Evolutionary conservation across 108 stramenopile species (phyloP).

Genomic region (Nannochloropsis gaditana): DNA sequence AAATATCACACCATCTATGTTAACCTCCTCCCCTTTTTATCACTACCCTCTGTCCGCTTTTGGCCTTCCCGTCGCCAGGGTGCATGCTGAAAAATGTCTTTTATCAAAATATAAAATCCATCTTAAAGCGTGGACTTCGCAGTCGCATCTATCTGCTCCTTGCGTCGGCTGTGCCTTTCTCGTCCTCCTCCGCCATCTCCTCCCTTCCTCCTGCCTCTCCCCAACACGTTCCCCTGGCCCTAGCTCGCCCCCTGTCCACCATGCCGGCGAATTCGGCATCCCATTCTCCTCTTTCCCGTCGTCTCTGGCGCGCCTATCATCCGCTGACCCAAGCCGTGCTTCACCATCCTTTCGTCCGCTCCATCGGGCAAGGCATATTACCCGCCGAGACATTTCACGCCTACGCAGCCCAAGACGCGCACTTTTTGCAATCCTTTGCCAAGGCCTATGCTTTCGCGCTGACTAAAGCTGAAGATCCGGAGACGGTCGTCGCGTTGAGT

Average conservation of each 20-base stretch:
- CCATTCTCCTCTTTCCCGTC: background rate
- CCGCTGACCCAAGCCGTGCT: background rate
- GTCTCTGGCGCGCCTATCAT: background rate
- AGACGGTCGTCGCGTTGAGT: background rate
- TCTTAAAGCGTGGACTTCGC: too few species aligned
- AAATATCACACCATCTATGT: too few species aligned
- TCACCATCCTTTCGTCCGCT: constrained; percentile 7
- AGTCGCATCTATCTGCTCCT: background rate
- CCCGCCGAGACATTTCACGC: background rate
- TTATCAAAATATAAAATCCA: too few species aligned
- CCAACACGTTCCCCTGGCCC: background rate
- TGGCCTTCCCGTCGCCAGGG: too few species aligned
- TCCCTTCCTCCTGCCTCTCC: background rate
- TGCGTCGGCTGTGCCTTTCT: background rate
- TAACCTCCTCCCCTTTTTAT: too few species aligned
- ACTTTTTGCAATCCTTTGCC: constrained; percentile 10
- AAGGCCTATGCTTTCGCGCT: background rate
- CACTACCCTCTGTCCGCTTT: too few species aligned
- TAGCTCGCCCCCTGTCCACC: background rate
- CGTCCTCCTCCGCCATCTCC: background rate
- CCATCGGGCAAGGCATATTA: background rate
- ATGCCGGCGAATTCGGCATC: background rate
- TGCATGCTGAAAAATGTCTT: too few species aligned
- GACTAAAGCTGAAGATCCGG: background rate
- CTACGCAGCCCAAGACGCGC: background rate